Conservation (phyloP, 768 basidiomycete species). For the Strobilomyces dryophilus region DNA sequence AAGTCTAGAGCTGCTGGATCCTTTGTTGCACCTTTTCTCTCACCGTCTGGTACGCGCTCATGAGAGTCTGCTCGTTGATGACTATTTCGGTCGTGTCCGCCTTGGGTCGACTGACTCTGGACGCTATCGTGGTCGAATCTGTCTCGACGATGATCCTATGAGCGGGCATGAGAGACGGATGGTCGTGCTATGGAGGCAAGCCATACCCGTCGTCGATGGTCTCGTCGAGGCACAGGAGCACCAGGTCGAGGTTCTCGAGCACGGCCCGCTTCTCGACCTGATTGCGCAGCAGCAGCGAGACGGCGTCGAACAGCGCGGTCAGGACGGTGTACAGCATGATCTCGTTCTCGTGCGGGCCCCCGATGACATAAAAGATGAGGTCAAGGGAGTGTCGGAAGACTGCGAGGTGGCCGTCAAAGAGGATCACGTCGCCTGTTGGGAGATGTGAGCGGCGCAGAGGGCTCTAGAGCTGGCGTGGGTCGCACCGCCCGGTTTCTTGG, state of each 20-base stretch:
- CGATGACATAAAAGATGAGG: slow-evolving; percentile 92
- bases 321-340: slow-evolving; percentile 91
- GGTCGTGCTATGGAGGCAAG: background rate
- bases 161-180: slow-evolving; percentile 9
- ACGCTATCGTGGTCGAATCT: slow-evolving; percentile 92
- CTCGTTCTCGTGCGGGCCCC: slow-evolving; percentile 87
- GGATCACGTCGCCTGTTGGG: slow-evolving; percentile 81
- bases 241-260: slow-evolving; percentile 90
- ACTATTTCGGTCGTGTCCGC: slow-evolving; percentile 95
- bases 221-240: slow-evolving; percentile 91
- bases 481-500: slow-evolving; percentile 88
- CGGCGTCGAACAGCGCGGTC: slow-evolving; percentile 78
- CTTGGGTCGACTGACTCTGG: slow-evolving; percentile 86
- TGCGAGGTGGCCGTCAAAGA: slow-evolving; percentile 85
- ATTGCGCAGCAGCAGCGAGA: slow-evolving; percentile 81
- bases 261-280: slow-evolving; percentile 94
- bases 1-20: slow-evolving; percentile 66
- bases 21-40: slow-evolving; percentile 81
- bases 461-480: background rate
- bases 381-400: slow-evolving; percentile 95
- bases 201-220: slow-evolving; percentile 96
- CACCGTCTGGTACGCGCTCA: slow-evolving; percentile 90
- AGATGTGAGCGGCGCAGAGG: background rate
- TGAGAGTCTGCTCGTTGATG: slow-evolving; percentile 96
- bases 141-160: slow-evolving; percentile 93